Evolutionary conservation across 129 eudicot genomes (phyloP).

Genomic region (Chrysanthemum lavandulifolium): DNA sequence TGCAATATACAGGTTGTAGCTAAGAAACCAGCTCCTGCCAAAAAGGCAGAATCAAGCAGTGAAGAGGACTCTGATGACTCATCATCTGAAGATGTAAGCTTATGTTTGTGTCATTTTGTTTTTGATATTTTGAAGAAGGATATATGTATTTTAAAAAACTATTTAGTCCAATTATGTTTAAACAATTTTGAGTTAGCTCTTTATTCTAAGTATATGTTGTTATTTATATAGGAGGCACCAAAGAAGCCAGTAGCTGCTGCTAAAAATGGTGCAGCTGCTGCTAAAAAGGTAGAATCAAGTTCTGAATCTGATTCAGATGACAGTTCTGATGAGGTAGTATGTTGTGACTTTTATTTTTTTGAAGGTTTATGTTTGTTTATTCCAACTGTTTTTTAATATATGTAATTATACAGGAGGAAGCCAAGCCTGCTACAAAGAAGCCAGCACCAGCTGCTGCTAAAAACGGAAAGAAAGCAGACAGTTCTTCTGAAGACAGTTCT

Average conservation of each 20-base stretch:
- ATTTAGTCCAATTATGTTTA: too few species aligned
- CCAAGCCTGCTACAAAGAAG: constrained; percentile 27
- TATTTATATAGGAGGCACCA: constrained; percentile 24
- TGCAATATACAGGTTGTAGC: constrained; percentile 5
- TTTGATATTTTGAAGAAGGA: too few species aligned
- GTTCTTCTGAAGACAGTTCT: constrained; percentile 51
- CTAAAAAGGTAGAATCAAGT: constrained; percentile 57
- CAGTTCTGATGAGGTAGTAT: constrained; percentile 40
- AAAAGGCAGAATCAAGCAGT: constrained; percentile 35
- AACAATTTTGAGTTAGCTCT: neutral
- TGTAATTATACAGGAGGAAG: constrained; percentile 16
- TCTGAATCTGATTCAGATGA: constrained; percentile 43
- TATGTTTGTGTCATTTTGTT: too few species aligned
- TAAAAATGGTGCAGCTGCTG: constrained; percentile 43
- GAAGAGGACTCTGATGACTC: constrained; percentile 38
- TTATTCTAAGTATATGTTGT: neutral
- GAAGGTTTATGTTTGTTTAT: neutral
- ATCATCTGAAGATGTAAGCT: constrained; percentile 39
- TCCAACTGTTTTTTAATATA: neutral
- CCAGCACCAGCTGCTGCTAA: constrained; percentile 28
- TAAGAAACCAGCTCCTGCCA: constrained; percentile 32
- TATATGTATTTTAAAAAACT: too few species aligned
- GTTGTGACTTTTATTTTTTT: neutral
- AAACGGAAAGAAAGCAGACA: constrained; percentile 36
- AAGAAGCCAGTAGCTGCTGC: constrained; percentile 37